Evolutionary conservation across 2,329 filamentous ascomycete genomes (phyloP).

Genomic region (Fusarium falciforme): DNA sequence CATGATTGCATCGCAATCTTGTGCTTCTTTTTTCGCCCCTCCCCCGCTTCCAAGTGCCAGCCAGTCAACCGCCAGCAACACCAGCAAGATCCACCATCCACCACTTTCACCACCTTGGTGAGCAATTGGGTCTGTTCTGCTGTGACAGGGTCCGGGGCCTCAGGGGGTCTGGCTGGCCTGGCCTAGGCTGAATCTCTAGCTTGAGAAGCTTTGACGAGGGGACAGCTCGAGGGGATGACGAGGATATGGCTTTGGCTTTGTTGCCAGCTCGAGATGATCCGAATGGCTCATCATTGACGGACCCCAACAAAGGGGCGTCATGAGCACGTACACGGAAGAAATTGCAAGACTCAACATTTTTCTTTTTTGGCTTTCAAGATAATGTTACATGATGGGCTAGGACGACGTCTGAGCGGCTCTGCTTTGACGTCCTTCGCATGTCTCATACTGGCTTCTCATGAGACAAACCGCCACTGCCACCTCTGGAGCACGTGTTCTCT

Average conservation of each 20-base stretch:
- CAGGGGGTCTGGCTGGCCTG: not conserved
- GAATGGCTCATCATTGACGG: not conserved
- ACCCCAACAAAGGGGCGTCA: not conserved
- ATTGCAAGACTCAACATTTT: not conserved
- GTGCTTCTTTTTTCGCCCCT: slow-evolving; percentile 31
- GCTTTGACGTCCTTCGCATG: slow-evolving; percentile 13
- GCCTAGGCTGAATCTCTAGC: slow-evolving; percentile 6
- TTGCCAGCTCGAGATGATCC: not conserved
- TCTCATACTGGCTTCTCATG: slow-evolving; percentile 16
- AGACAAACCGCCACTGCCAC: slow-evolving; percentile 14
- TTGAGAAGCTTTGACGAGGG: not conserved
- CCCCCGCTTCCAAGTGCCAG: slow-evolving; percentile 29
- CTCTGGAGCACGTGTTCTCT: slow-evolving; percentile 3
- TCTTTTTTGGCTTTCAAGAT: not conserved
- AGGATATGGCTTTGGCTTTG: not conserved
- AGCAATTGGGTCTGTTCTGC: slow-evolving; percentile 15
- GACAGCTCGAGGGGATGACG: not conserved
- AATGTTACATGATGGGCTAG: not conserved
- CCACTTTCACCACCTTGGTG: slow-evolving; percentile 21
- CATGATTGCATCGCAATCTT: slow-evolving; percentile 32
- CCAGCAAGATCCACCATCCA: slow-evolving; percentile 35
- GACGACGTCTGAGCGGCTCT: not conserved
- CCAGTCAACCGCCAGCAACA: slow-evolving; percentile 27
- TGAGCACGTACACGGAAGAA: not conserved
- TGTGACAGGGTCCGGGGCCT: slow-evolving; percentile 30